Conservation (phyloP, 192 early-diverging fungal species). For the Diversispora epigaea region DNA sequence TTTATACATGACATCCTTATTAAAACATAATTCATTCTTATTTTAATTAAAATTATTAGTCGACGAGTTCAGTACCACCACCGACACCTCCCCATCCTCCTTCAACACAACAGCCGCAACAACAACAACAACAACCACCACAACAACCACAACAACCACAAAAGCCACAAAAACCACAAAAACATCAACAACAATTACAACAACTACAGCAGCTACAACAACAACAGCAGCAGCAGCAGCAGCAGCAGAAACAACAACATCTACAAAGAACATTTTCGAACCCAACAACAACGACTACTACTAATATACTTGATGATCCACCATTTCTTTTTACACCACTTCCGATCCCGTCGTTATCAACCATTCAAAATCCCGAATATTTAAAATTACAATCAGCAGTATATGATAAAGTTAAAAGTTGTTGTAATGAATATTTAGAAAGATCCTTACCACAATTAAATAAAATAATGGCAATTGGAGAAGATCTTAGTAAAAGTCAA, state of each 20-base stretch:
- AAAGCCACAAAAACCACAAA: constrained; percentile 28
- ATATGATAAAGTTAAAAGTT: constrained; percentile 57
- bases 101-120: too few species aligned
- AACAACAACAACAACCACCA: too few species aligned
- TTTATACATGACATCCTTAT: too few species aligned
- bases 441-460: constrained; percentile 63
- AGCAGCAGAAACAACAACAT: not conserved
- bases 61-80: too few species aligned
- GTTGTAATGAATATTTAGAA: constrained; percentile 59
- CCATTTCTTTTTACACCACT: constrained; percentile 5
- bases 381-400: constrained; percentile 60
- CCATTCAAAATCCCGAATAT: constrained; percentile 41
- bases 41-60: too few species aligned
- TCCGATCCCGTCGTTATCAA: constrained; percentile 8
- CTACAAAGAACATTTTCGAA: constrained; percentile 21
- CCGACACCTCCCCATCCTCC: too few species aligned
- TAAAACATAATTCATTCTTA: too few species aligned
- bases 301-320: constrained; percentile 37
- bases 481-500: constrained; percentile 72
- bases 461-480: constrained; percentile 62
- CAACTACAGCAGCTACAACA: not conserved
- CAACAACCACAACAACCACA: constrained; percentile 29
- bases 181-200: constrained; percentile 17
- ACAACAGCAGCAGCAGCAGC: not conserved
- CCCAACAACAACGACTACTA: constrained; percentile 32